Percentiles rank a stretch among this genome's conserved stretches.
Evolutionary conservation across 768 basidiomycete species (phyloP).

Genomic region (Leccinellum luteum): DNA sequence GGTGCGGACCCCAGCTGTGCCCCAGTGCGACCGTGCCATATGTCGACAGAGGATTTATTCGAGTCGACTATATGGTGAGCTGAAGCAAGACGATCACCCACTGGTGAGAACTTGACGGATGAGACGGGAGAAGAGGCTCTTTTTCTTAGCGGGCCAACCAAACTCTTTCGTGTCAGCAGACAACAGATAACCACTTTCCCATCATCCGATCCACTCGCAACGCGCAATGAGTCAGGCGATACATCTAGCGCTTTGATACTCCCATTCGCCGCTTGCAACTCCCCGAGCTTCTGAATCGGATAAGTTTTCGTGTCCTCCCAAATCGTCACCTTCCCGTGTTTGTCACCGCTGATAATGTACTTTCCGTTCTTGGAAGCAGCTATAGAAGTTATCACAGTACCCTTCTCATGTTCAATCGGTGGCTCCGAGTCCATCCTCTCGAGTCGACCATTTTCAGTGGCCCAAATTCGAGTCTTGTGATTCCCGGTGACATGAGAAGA

Average conservation of each 20-base stretch:
- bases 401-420: background rate
- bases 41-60: background rate
- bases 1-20: slow-evolving; percentile 1
- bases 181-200: slow-evolving; percentile 7
- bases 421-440: background rate
- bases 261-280: background rate
- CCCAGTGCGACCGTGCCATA: slow-evolving; percentile 16
- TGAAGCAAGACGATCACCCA: slow-evolving; percentile 10
- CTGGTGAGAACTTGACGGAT: slow-evolving; percentile 18
- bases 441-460: background rate
- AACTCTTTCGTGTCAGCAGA: background rate
- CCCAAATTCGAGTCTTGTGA: background rate
- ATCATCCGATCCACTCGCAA: slow-evolving; percentile 3
- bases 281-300: background rate
- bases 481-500: background rate
- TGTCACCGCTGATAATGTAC: slow-evolving; percentile 7
- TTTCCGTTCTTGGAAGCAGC: slow-evolving; percentile 9
- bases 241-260: slow-evolving; percentile 10
- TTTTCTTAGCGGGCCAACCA: slow-evolving; percentile 3
- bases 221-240: slow-evolving; percentile 1
- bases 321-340: slow-evolving; percentile 5
- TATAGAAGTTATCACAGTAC: background rate
- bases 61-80: background rate
- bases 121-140: slow-evolving; percentile 2
- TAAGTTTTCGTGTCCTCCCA: slow-evolving; percentile 1